A percentile compares a stretch with the other conserved stretches of the same genome.
Conservation (phyloP, 2,329 filamentous ascomycete genomes). For the Hypoxylon sp. region DNA sequence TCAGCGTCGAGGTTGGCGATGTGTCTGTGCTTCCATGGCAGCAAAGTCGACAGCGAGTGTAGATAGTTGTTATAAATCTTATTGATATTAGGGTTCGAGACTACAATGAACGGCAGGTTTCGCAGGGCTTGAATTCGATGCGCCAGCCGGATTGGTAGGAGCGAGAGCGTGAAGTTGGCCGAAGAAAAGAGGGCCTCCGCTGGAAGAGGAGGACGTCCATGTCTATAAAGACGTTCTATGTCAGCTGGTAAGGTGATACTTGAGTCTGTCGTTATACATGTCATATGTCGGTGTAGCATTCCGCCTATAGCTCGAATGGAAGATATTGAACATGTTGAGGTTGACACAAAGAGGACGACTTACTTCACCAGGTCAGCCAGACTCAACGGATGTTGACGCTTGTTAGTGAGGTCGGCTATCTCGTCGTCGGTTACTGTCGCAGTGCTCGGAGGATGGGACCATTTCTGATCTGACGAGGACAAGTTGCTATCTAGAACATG, state of each 20-base stretch:
- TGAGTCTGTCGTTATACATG: conserved; percentile 5
- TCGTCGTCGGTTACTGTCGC: conserved; percentile 76
- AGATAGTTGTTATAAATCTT: conserved; percentile 97
- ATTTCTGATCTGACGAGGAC: conserved; percentile 46
- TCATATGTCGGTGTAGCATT: conserved; percentile 11
- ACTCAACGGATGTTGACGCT: conserved; percentile 83
- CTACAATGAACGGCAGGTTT: conserved; percentile 96
- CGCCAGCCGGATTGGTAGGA: conserved; percentile 91
- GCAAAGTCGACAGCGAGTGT: conserved; percentile 88
- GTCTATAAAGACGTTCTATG: conserved; percentile 54
- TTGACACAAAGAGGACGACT: conserved; percentile 39
- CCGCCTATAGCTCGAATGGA: conserved; percentile 11
- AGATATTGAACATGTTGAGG: conserved; percentile 14
- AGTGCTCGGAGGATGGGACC: conserved; percentile 58
- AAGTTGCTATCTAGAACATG: conserved; percentile 41
- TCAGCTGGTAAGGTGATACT: conserved; percentile 7
- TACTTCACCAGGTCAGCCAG: conserved; percentile 91
- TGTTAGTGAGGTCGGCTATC: conserved; percentile 80
- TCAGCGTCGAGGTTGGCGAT: conserved; percentile 88
- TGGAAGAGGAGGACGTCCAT: conserved; percentile 86
- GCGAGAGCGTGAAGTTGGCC: conserved; percentile 93
- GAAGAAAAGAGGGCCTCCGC: conserved; percentile 84
- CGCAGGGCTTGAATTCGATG: conserved; percentile 93
- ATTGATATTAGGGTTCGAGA: conserved; percentile 95
- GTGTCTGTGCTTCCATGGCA: conserved; percentile 78